Conservation (phyloP, 1,139 yeast species). For the Kodamaea ohmeri region DNA sequence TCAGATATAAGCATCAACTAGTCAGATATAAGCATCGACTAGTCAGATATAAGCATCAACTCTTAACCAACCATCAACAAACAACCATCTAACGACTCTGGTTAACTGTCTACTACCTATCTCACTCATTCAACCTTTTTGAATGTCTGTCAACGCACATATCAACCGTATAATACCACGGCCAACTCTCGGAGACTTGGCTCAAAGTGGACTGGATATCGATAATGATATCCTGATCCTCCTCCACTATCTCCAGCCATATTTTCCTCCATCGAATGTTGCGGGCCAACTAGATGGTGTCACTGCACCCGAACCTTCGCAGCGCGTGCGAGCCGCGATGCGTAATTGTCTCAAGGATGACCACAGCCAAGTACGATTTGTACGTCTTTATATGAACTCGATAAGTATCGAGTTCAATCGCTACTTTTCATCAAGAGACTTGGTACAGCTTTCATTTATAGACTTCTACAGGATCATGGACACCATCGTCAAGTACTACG, state of each 20-base stretch:
- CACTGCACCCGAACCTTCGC: constrained; percentile 28
- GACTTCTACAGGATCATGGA: constrained; percentile 15
- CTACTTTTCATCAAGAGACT: constrained; percentile 9
- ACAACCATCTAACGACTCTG: too few species aligned
- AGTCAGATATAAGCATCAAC: too few species aligned
- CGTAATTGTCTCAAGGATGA: constrained; percentile 39
- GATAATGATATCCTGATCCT: constrained; percentile 43
- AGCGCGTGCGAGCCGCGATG: constrained; percentile 38
- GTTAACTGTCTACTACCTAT: too few species aligned
- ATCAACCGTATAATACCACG: constrained; percentile 14
- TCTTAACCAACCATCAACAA: too few species aligned
- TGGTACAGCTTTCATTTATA: constrained; percentile 11
- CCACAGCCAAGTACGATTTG: constrained; percentile 32
- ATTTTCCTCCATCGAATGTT: constrained; percentile 19
- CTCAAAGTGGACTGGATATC: constrained; percentile 26
- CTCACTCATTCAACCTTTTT: too few species aligned
- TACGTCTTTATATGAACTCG: constrained; percentile 36
- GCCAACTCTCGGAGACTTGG: constrained; percentile 24
- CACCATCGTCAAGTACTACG: constrained; percentile 19
- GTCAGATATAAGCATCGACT: too few species aligned
- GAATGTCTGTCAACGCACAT: not conserved
- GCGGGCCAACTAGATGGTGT: constrained; percentile 6
- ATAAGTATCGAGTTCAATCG: constrained; percentile 17
- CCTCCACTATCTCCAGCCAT: constrained; percentile 40
- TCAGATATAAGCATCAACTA: too few species aligned